phyloP scores from a whole-genome alignment of 495 filamentous ascomycete genomes.

The Aspergillus hancockii region DNA sequence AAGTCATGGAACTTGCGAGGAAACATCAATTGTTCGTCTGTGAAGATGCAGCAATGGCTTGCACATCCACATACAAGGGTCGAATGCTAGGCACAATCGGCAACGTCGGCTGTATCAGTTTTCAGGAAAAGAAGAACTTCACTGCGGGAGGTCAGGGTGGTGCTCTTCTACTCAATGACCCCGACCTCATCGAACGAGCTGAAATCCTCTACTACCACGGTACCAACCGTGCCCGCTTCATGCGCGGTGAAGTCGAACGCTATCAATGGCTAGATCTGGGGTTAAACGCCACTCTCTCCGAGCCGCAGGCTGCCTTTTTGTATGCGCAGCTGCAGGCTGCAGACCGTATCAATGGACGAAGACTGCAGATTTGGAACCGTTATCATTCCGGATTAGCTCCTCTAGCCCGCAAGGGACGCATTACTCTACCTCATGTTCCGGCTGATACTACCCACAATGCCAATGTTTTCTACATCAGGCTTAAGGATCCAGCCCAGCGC shows the following conservation, averaged over 20 bases:
- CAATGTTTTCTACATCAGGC: conserved; percentile 20
- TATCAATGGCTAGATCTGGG: conserved; percentile 22
- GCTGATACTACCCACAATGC: conserved; percentile 16
- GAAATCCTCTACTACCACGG: conserved; percentile 25
- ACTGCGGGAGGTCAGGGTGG: conserved; percentile 23
- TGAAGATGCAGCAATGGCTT: conserved; percentile 25
- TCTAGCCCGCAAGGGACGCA: conserved; percentile 3
- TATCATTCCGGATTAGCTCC: conserved; percentile 8
- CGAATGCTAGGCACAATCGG: conserved; percentile 17
- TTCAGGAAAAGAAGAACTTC: conserved; percentile 30
- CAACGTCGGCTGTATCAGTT: conserved; percentile 26
- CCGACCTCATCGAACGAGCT: conserved; percentile 11
- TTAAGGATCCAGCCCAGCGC: conserved; percentile 3
- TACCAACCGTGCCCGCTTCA: conserved; percentile 21
- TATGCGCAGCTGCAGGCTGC: conserved; percentile 23
- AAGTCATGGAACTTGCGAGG: conserved; percentile 19
- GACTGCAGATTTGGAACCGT: conserved; percentile 1
- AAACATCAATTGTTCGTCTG: conserved; percentile 19
- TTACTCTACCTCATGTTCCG: conserved; percentile 9
- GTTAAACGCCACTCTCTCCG: conserved; percentile 18
- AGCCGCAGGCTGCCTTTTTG: conserved; percentile 25
- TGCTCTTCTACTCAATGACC: conserved; percentile 22
- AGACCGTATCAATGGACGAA: conserved; percentile 15
- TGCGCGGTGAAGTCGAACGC: conserved; percentile 21
- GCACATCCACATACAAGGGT: conserved; percentile 14